phyloP scores from a whole-genome alignment of 257 asterid species.

The Ehretia macrophylla region DNA sequence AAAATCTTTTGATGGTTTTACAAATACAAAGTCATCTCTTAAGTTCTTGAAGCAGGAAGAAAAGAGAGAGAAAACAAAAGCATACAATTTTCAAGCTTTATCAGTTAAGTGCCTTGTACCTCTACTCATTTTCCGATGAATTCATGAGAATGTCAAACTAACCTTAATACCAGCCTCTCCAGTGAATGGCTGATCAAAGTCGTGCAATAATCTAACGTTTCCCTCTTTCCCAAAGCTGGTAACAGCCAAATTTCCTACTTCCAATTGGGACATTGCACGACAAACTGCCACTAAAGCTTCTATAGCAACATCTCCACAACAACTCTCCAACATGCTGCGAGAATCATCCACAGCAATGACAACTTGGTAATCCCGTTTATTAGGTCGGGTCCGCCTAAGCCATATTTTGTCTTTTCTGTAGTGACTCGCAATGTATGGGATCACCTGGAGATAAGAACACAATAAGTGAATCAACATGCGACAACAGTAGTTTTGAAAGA shows the following conservation, averaged over 20 bases:
- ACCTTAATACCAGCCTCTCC: conserved; percentile 93
- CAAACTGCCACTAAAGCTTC: conserved; percentile 95
- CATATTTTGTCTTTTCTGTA: conserved; percentile 89
- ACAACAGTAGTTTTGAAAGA: background rate
- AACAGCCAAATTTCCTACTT: conserved; percentile 84
- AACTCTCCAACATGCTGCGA: conserved; percentile 81
- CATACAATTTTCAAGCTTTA: too few species aligned
- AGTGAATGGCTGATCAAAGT: conserved; percentile 79
- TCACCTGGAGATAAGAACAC: conserved; percentile 54
- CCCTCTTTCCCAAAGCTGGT: conserved; percentile 96
- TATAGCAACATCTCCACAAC: conserved; percentile 71
- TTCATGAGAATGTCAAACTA: conserved; percentile 10
- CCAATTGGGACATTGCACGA: conserved; percentile 95
- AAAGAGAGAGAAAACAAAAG: too few species aligned
- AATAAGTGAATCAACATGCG: background rate
- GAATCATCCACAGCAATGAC: conserved; percentile 97
- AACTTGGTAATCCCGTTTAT: conserved; percentile 91
- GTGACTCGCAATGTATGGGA: conserved; percentile 82
- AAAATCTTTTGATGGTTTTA: too few species aligned
- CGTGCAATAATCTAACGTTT: conserved; percentile 67
- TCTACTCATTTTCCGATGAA: background rate
- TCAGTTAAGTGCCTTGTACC: too few species aligned
- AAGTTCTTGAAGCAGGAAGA: too few species aligned
- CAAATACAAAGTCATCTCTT: too few species aligned
- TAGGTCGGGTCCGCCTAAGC: conserved; percentile 86